Evolutionary conservation across 768 basidiomycete species (phyloP), one percentile per base, ranked within the genome.

Genomic region (Suillus subalutaceus): DNA sequence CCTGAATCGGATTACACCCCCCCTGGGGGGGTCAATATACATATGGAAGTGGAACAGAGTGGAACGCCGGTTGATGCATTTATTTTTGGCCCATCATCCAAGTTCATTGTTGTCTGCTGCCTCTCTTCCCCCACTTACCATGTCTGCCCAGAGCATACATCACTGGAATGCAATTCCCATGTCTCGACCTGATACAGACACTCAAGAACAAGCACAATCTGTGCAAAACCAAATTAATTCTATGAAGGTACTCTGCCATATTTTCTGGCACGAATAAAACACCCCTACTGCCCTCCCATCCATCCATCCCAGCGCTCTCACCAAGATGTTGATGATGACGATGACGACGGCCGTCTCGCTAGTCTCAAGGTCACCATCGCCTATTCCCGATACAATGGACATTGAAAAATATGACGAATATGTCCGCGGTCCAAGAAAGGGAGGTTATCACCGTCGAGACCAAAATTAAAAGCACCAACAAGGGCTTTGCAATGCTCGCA

Each of bases 381-480:
- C 93, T 1, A 69, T 72, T 2, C 79, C 83, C 4, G 82, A 85
- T 67, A 71, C 75, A 37, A 87, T 85, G 85, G 86, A 90, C 65
- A 76, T 84, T 48, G 84, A 86, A 68, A 87, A 87, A 71, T 91
- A 91, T 73, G 90, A 92, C 69, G 89, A 91, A 72, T 85, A 88
- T 73, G 76, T 85, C 61, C 79, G 75, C 38, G 82, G 83, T 10
- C 72, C 80, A 6, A n/a, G 80, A 80, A 58, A 84, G 80, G 40
- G 93, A 94, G 72, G 82, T 88, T 69, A 84, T 94, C 67, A 94
- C 93, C 9, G 86, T 94, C 63, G 90, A 94, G 61, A 94, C 92
- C 50, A 92, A 84, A 75, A 88, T 95, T 71, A 90, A 90, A 74
- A 82, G 85, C 50, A 84, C 86, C 44, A 95, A 95, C 78, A 91